Conservation (phyloP, 2,329 filamentous ascomycete species). For the Phyllosticta ampelicida region DNA sequence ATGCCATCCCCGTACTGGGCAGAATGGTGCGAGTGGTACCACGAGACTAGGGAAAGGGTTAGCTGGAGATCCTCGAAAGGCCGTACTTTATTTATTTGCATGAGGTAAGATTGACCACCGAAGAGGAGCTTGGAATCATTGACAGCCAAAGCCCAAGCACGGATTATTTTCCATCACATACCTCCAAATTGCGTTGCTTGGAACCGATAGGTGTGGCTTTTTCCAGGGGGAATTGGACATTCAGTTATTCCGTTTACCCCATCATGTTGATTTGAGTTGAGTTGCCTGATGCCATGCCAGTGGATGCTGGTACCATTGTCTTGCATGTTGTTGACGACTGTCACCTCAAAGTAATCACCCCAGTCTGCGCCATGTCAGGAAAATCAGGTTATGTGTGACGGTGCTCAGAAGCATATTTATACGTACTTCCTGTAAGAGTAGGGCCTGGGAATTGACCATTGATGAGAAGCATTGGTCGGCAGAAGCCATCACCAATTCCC, state of each 20-base stretch:
- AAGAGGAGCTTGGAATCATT: no score
- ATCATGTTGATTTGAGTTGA: constrained; percentile 44
- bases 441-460: constrained; percentile 55
- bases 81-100: background rate
- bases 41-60: constrained; percentile 11
- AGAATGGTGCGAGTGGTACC: constrained; percentile 23
- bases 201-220: constrained; percentile 42
- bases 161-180: no score
- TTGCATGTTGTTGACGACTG: constrained; percentile 41
- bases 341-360: constrained; percentile 35
- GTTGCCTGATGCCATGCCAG: constrained; percentile 51
- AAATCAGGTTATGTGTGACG: constrained; percentile 22
- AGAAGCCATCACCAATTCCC: constrained; percentile 19
- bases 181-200: constrained; percentile 34
- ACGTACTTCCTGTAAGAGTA: constrained; percentile 44
- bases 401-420: constrained; percentile 22
- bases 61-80: background rate
- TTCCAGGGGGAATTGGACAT: constrained; percentile 21
- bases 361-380: constrained; percentile 19
- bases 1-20: constrained; percentile 27
- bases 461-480: constrained; percentile 30
- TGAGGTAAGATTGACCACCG: no score
- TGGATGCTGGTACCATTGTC: constrained; percentile 52
- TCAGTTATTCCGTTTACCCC: constrained; percentile 42
- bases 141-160: no score